Evolutionary conservation across 768 basidiomycete genomes (phyloP).

Genomic region (Pholiota microspora): DNA sequence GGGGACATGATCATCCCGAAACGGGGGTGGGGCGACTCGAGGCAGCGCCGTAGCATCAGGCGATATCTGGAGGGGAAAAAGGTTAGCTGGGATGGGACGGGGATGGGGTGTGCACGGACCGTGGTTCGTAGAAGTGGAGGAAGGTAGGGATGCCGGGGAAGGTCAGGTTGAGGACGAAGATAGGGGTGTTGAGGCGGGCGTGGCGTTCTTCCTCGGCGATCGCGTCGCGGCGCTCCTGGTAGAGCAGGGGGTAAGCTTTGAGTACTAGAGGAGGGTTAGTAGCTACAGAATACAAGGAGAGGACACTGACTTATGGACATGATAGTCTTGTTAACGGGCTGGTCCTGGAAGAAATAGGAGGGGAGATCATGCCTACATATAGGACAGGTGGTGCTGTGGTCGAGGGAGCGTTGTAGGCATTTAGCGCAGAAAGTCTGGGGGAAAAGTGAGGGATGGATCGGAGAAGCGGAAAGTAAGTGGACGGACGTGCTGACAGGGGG

Average conservation of each 20-base stretch:
- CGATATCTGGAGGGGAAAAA: conserved; percentile 65
- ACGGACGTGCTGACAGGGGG: conserved; percentile 92
- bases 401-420: conserved; percentile 88
- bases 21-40: conserved; percentile 69
- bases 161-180: conserved; percentile 86
- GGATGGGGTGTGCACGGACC: conserved; percentile 31
- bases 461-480: conserved; percentile 4
- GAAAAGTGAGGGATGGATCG: conserved; percentile 14
- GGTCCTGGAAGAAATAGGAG: conserved; percentile 76
- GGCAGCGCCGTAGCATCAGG: conserved; percentile 94
- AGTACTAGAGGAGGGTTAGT: conserved; percentile 45
- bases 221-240: conserved; percentile 58
- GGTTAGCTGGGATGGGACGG: not conserved
- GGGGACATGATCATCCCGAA: conserved; percentile 93
- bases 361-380: conserved; percentile 83
- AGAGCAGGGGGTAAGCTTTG: conserved; percentile 62
- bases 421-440: conserved; percentile 84
- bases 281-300: not conserved
- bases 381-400: conserved; percentile 82
- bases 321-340: conserved; percentile 70
- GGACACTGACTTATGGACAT: conserved; percentile 47
- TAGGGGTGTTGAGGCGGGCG: conserved; percentile 80
- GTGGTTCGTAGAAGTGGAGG: conserved; percentile 92
- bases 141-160: conserved; percentile 91
- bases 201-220: conserved; percentile 77